phyloP scores from a whole-genome alignment of 345 rosid genomes.

The Bruguiera gymnorhiza region DNA sequence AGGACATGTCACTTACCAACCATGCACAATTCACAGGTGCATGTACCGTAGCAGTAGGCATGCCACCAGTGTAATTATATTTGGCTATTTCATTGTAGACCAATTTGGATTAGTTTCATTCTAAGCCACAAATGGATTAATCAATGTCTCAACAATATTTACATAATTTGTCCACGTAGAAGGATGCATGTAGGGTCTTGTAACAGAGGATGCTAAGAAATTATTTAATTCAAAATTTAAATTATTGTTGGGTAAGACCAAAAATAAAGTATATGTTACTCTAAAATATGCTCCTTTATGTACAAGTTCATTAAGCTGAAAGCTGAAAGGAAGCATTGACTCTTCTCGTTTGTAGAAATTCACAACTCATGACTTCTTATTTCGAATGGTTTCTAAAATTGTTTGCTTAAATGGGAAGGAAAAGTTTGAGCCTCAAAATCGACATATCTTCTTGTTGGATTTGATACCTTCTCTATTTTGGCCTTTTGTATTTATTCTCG shows the following conservation, averaged over 20 bases:
- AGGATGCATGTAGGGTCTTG: conserved; percentile 32
- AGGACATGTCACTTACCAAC: conserved; percentile 14
- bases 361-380: no score
- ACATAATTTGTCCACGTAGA: conserved; percentile 18
- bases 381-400: neutral
- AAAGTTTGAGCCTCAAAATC: conserved; percentile 7
- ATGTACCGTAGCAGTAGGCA: neutral
- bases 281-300: no score
- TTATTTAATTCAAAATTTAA: neutral
- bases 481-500: neutral
- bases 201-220: neutral
- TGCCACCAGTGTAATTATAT: neutral
- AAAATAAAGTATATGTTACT: no score
- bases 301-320: no score
- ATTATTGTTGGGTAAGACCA: neutral
- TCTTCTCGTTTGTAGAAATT: no score
- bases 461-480: neutral
- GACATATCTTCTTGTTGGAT: neutral
- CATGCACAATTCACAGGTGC: conserved; percentile 4
- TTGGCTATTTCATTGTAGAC: conserved; percentile 11
- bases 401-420: neutral
- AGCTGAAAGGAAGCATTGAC: no score
- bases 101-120: conserved; percentile 18
- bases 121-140: conserved; percentile 20
- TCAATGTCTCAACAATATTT: conserved; percentile 28